These are phyloP conservation scores for Paecilomyces sp. DNA, from an alignment of 2,329 filamentous ascomycete species.

Conservation along the genomic window DNA sequence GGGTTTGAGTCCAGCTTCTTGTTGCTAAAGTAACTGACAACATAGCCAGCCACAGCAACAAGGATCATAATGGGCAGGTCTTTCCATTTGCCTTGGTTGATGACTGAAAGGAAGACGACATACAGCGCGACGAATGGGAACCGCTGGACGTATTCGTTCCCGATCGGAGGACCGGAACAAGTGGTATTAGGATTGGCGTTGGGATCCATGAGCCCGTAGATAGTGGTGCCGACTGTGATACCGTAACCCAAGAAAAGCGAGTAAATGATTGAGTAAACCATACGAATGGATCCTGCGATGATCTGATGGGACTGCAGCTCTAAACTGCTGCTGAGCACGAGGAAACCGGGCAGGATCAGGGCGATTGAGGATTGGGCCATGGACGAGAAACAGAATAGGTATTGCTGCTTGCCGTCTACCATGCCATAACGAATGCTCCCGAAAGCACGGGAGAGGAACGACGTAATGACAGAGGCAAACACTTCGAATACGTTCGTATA, in stretches of 20 bases:
- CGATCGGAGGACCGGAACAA: slow-evolving; percentile 43
- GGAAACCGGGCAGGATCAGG: slow-evolving; percentile 64
- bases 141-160: slow-evolving; percentile 41
- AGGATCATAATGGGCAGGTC: slow-evolving; percentile 69
- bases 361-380: slow-evolving; percentile 68
- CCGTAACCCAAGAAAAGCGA: slow-evolving; percentile 66
- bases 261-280: slow-evolving; percentile 69
- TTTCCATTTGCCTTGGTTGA: slow-evolving; percentile 75
- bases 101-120: slow-evolving; percentile 65
- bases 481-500: slow-evolving; percentile 60
- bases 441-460: slow-evolving; percentile 62
- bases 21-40: slow-evolving; percentile 67
- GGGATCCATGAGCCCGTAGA: slow-evolving; percentile 56
- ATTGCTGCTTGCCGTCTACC: slow-evolving; percentile 18
- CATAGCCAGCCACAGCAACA: slow-evolving; percentile 67
- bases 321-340: slow-evolving; percentile 54
- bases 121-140: slow-evolving; percentile 70
- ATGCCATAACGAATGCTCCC: slow-evolving; percentile 53
- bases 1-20: slow-evolving; percentile 61
- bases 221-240: slow-evolving; percentile 58
- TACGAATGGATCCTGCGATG: slow-evolving; percentile 63
- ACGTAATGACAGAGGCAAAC: slow-evolving; percentile 56
- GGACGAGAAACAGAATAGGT: slow-evolving; percentile 63
- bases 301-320: slow-evolving; percentile 64
- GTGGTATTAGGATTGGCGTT: slow-evolving; percentile 44